phyloP scores from a whole-genome alignment of 192 early-diverging fungal species.

The Rhizophagus clarus region DNA sequence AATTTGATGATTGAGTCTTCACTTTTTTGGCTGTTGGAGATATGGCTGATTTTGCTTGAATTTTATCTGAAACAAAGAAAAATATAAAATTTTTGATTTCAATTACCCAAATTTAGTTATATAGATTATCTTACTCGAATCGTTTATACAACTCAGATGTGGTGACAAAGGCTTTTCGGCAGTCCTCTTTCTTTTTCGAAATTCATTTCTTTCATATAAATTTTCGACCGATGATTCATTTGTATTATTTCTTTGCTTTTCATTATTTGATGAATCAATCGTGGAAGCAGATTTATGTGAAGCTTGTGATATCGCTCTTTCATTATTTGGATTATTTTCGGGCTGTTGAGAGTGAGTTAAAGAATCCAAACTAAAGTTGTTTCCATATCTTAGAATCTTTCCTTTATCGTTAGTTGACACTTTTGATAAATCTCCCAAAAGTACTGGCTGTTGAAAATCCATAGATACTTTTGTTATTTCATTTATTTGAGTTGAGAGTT shows the following conservation, averaged over 20 bases:
- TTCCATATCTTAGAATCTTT: no score
- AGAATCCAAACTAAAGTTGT: no score
- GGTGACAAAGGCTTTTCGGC: neutral
- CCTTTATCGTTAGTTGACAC: no score
- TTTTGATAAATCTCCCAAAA: neutral
- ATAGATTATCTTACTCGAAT: neutral
- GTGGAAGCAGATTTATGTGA: no score
- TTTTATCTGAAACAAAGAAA: neutral
- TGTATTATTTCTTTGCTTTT: no score
- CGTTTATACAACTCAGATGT: neutral
- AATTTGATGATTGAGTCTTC: neutral
- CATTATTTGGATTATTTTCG: no score
- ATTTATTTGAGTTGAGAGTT: neutral
- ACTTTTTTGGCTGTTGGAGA: neutral
- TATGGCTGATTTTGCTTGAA: neutral
- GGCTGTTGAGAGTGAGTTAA: no score
- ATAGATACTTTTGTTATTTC: neutral
- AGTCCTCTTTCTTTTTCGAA: neutral
- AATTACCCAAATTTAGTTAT: neutral
- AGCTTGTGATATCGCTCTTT: no score
- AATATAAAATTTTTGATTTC: no score
- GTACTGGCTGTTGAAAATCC: neutral
- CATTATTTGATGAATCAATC: no score
- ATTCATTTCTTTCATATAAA: neutral
- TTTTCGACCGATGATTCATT: neutral